phyloP scores from a whole-genome alignment of 2,329 filamentous ascomycete species.

The Fusarium circinatum region DNA sequence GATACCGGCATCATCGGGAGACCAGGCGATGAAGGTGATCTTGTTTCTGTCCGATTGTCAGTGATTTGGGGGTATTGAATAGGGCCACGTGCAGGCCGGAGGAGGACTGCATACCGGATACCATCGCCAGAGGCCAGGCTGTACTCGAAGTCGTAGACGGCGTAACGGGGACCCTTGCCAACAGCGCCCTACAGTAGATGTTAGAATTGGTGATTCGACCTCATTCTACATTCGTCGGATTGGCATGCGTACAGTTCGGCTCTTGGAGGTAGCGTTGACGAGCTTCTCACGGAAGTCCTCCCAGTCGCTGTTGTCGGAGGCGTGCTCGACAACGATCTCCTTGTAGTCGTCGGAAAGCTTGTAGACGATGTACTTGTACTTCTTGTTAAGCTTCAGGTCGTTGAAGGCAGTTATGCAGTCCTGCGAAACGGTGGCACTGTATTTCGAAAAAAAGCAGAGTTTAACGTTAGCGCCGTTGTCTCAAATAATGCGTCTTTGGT shows the following conservation, averaged over 20 bases:
- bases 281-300: constrained; percentile 81
- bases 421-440: constrained; percentile 75
- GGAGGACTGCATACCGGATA: constrained; percentile 62
- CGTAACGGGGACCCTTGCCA: constrained; percentile 80
- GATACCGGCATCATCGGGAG: constrained; percentile 81
- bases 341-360: constrained; percentile 87
- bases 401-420: constrained; percentile 80
- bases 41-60: constrained; percentile 68
- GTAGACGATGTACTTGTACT: constrained; percentile 88
- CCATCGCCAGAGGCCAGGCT: constrained; percentile 77
- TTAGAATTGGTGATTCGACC: constrained; percentile 12
- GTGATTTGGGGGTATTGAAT: constrained; percentile 5
- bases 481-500: constrained; percentile 9
- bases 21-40: constrained; percentile 83
- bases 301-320: constrained; percentile 74
- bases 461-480: constrained; percentile 41
- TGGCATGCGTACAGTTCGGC: constrained; percentile 65
- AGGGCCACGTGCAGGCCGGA: constrained; percentile 5
- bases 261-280: constrained; percentile 76
- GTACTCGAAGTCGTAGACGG: constrained; percentile 88
- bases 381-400: constrained; percentile 84
- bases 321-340: constrained; percentile 83
- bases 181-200: constrained; percentile 59
- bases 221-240: not conserved
- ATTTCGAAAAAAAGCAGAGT: constrained; percentile 11